phyloP scores from a whole-genome alignment of 108 stramenopile species.

The Schizochytrium sp. region DNA sequence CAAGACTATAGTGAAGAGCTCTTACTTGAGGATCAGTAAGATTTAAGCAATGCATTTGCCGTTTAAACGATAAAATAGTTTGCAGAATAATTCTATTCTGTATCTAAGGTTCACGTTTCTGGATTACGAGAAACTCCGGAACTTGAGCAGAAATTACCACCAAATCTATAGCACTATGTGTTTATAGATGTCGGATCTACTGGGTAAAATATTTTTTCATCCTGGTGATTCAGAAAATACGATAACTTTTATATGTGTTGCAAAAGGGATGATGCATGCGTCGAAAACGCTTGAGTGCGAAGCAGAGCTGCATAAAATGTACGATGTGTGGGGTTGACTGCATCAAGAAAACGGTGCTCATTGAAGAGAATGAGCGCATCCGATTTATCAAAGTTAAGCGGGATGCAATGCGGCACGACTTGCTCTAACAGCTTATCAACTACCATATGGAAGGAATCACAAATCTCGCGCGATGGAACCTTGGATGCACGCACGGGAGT shows the following conservation, averaged over 20 bases:
- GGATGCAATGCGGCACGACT: conserved; percentile 1
- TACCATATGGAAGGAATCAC: neutral
- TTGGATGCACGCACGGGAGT: too few species aligned
- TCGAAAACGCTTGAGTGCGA: conserved; percentile 52
- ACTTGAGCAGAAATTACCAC: too few species aligned
- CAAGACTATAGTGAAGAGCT: neutral
- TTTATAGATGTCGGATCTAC: too few species aligned
- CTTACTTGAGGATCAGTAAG: too few species aligned
- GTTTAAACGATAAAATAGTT: too few species aligned
- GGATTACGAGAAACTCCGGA: too few species aligned
- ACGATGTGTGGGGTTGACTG: conserved; percentile 24
- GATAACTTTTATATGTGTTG: neutral
- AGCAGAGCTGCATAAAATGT: conserved; percentile 51
- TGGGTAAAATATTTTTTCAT: too few species aligned
- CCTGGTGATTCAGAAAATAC: neutral
- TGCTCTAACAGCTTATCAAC: neutral
- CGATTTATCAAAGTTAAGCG: neutral
- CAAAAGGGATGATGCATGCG: neutral
- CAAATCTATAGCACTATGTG: too few species aligned
- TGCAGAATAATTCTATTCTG: too few species aligned
- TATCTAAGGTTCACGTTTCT: too few species aligned
- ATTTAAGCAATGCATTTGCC: too few species aligned
- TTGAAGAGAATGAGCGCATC: conserved; percentile 43
- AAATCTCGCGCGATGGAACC: neutral
- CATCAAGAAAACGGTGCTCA: conserved; percentile 18